phyloP scores from a whole-genome alignment of 345 rosid species.

The Acer yangbiense region DNA sequence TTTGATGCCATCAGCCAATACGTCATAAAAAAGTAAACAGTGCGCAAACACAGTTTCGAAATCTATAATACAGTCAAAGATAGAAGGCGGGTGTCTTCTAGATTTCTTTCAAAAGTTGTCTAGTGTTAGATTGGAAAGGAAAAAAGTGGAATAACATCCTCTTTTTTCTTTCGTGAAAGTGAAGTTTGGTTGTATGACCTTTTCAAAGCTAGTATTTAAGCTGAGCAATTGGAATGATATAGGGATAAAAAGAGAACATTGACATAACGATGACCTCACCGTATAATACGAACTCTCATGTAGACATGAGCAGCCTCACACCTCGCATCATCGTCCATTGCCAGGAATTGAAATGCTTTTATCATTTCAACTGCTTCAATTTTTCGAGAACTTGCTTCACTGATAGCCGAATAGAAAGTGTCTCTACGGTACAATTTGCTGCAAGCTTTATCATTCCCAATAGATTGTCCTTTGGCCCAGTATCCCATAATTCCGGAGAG shows the following conservation, averaged over 20 bases:
- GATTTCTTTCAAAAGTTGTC: too few relatives aligned
- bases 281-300: conserved; percentile 8
- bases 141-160: neutral
- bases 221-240: neutral
- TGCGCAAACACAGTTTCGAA: neutral
- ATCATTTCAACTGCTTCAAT: conserved; percentile 52
- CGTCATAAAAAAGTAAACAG: neutral
- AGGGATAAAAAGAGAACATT: neutral
- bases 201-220: neutral
- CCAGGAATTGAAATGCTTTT: conserved; percentile 16
- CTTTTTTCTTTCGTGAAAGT: neutral
- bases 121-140: neutral
- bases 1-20: neutral
- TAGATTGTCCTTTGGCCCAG: conserved; percentile 51
- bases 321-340: neutral
- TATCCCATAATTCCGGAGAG: conserved; percentile 48
- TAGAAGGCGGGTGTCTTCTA: neutral
- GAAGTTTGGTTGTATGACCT: neutral
- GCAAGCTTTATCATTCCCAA: conserved; percentile 56
- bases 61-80: neutral
- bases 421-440: conserved; percentile 55
- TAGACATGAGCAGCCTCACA: conserved; percentile 5
- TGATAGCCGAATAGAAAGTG: conserved; percentile 52
- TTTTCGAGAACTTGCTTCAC: conserved; percentile 58
- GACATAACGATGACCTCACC: conserved; percentile 17